Conservation (phyloP, 495 filamentous ascomycete species). For the Rhypophila decipiens region DNA sequence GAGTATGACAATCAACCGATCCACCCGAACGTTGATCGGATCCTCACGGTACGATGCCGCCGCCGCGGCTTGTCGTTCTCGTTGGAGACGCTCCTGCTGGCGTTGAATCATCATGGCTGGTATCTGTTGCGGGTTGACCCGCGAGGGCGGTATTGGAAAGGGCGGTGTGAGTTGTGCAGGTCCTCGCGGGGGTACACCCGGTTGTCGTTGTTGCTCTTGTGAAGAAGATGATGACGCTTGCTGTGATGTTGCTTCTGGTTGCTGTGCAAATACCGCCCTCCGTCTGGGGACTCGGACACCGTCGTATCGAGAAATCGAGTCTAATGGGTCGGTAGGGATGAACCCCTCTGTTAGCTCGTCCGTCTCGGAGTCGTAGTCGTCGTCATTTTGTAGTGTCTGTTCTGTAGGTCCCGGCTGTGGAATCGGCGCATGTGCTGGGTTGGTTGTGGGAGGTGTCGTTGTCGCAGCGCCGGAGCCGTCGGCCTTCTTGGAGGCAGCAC, state of each 20-base stretch:
- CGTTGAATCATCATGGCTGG: conserved; percentile 10
- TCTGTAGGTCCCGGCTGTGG: no score
- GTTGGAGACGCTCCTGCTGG: conserved; percentile 24
- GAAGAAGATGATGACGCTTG: no score
- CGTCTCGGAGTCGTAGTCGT: conserved; percentile 33
- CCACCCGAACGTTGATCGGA: conserved; percentile 51
- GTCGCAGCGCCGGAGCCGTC: not conserved
- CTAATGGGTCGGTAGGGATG: conserved; percentile 33
- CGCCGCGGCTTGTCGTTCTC: conserved; percentile 8
- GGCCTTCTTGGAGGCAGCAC: conserved; percentile 16
- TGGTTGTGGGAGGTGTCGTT: no score
- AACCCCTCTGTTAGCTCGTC: conserved; percentile 43
- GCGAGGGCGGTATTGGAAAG: conserved; percentile 19
- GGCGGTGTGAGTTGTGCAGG: conserved; percentile 34
- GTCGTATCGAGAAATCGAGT: conserved; percentile 4
- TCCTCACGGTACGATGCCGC: conserved; percentile 13
- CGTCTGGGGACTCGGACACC: conserved; percentile 5
- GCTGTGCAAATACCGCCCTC: no score
- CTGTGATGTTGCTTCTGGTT: conserved; percentile 9
- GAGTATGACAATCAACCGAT: conserved; percentile 50
- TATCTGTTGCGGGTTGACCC: not conserved
- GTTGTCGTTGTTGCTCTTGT: no score
- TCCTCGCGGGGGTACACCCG: no score
- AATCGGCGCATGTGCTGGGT: no score
- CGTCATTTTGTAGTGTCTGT: no score